Evolutionary conservation across 2,329 filamentous ascomycete genomes (phyloP).

Genomic region (Aquanectria penicillioides): DNA sequence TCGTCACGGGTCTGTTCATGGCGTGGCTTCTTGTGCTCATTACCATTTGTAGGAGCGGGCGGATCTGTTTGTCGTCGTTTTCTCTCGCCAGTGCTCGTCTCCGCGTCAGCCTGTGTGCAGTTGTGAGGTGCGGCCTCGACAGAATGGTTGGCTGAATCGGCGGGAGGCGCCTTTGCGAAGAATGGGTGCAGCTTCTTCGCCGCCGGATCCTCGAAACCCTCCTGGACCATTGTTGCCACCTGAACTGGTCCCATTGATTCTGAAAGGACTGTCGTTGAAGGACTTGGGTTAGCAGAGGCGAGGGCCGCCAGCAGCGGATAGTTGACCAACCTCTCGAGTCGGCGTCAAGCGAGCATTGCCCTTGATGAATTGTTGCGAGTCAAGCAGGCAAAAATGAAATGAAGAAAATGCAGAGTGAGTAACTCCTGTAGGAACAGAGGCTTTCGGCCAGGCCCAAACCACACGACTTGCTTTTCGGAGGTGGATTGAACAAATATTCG

Average conservation of each 20-base stretch:
- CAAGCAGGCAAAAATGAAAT: neutral
- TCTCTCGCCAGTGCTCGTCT: slow-evolving; percentile 46
- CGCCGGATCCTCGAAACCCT: slow-evolving; percentile 47
- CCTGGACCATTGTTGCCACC: slow-evolving; percentile 57
- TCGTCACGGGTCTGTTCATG: slow-evolving; percentile 34
- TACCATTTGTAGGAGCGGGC: slow-evolving; percentile 29
- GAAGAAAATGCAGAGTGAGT: neutral
- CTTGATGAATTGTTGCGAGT: neutral
- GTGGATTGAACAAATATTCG: slow-evolving; percentile 26
- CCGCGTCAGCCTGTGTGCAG: slow-evolving; percentile 15
- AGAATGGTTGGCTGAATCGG: slow-evolving; percentile 11
- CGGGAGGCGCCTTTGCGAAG: slow-evolving; percentile 50
- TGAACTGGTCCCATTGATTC: slow-evolving; percentile 55
- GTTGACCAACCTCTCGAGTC: slow-evolving; percentile 24
- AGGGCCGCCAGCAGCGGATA: neutral
- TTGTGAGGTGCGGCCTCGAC: slow-evolving; percentile 13
- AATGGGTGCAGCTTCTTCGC: slow-evolving; percentile 65
- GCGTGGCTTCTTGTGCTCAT: slow-evolving; percentile 40
- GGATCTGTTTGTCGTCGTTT: slow-evolving; percentile 57
- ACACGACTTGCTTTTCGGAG: neutral
- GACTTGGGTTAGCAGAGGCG: slow-evolving; percentile 7
- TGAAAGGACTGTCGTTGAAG: slow-evolving; percentile 20
- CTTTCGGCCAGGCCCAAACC: neutral
- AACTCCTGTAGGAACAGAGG: neutral
- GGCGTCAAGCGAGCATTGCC: slow-evolving; percentile 33